A percentile compares a stretch with the other conserved stretches of the same genome.
Conservation (phyloP, 441 rosid species). For the Theobroma grandiflorum region DNA sequence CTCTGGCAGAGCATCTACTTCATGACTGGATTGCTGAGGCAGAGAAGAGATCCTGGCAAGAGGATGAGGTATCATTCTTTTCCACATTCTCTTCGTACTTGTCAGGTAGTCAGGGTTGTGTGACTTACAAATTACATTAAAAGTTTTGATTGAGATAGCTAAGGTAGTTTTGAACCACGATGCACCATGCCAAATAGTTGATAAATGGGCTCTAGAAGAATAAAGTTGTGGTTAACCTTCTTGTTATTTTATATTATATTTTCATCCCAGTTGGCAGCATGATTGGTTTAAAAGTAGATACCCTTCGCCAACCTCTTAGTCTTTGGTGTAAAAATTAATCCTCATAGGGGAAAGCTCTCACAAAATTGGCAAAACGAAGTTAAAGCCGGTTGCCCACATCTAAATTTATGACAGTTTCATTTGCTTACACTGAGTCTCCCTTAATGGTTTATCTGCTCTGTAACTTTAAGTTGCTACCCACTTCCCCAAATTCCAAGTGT, state of each 20-base stretch:
- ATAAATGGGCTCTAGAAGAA: background rate
- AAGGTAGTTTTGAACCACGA: background rate
- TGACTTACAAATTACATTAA: background rate
- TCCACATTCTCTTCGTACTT: background rate
- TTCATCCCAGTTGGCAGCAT: background rate
- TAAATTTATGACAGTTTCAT: background rate
- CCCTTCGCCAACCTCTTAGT: background rate
- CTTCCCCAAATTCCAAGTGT: background rate
- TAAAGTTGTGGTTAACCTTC: background rate
- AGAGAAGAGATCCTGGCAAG: conserved; percentile 44
- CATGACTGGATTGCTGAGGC: conserved; percentile 64
- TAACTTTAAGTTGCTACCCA: background rate
- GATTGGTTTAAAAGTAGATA: background rate
- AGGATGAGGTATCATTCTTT: conserved; percentile 64
- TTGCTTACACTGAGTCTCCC: background rate
- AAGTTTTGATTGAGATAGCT: background rate
- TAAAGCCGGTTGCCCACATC: background rate
- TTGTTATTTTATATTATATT: background rate
- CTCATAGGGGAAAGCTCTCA: background rate
- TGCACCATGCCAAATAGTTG: background rate
- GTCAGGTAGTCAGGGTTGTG: background rate
- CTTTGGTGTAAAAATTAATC: background rate
- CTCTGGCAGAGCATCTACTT: conserved; percentile 53
- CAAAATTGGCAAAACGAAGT: background rate
- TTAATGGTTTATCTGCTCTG: background rate